Evolutionary conservation across 2,329 filamentous ascomycete species (phyloP).

Genomic region (Biscogniauxia sp.): DNA sequence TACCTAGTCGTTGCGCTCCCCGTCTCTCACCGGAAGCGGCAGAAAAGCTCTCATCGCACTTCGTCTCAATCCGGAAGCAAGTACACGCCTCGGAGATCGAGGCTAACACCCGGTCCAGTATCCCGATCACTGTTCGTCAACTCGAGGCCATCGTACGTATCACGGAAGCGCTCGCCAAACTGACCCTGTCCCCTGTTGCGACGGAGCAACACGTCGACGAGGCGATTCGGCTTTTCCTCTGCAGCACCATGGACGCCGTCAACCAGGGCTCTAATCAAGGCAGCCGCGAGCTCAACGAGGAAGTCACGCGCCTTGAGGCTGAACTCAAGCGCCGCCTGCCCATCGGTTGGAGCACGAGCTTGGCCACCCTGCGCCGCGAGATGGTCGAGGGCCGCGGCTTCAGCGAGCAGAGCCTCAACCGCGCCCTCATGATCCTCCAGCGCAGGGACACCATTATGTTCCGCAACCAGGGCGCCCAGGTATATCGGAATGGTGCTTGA

Average conservation of each 20-base stretch:
- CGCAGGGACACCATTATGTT: slow-evolving; percentile 84
- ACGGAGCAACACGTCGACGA: slow-evolving; percentile 94
- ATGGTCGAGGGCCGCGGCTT: slow-evolving; percentile 92
- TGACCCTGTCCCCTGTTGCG: slow-evolving; percentile 80
- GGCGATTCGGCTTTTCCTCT: slow-evolving; percentile 93
- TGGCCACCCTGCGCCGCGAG: slow-evolving; percentile 81
- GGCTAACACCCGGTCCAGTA: slow-evolving; percentile 85
- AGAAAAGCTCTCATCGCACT: slow-evolving; percentile 95
- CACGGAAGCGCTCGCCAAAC: slow-evolving; percentile 90
- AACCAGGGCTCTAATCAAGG: slow-evolving; percentile 83
- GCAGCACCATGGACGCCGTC: slow-evolving; percentile 96
- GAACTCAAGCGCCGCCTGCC: slow-evolving; percentile 85
- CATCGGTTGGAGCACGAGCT: slow-evolving; percentile 91
- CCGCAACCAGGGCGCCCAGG: slow-evolving; percentile 70
- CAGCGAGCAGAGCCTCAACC: slow-evolving; percentile 79
- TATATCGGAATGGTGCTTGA: slow-evolving; percentile 69
- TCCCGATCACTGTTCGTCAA: slow-evolving; percentile 96
- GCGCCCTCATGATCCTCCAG: slow-evolving; percentile 82
- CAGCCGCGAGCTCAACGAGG: slow-evolving; percentile 86
- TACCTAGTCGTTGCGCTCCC: slow-evolving; percentile 77
- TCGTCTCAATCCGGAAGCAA: slow-evolving; percentile 92
- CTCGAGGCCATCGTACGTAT: slow-evolving; percentile 97
- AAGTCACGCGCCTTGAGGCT: slow-evolving; percentile 81
- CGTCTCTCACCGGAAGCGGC: slow-evolving; percentile 86
- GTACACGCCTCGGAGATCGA: slow-evolving; percentile 89